A percentile compares a stretch with the other conserved stretches of the same genome.
phyloP scores from a whole-genome alignment of 2,329 filamentous ascomycete species.

The Simplicillium sp. region DNA sequence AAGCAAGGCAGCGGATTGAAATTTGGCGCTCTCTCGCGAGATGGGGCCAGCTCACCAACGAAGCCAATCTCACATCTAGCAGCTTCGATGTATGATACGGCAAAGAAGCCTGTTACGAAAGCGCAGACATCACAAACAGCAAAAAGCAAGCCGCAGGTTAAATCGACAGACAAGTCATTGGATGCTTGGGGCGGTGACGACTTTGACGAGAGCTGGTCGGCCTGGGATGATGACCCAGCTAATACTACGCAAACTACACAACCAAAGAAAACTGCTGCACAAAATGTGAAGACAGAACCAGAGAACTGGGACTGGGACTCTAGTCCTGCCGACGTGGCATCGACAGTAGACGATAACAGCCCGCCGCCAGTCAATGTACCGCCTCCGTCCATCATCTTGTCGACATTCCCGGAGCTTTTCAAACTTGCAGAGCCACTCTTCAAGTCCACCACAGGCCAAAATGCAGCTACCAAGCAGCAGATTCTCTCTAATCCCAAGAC shows the following conservation, averaged over 20 bases:
- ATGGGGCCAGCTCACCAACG: too few species aligned
- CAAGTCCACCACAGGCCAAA: constrained; percentile 51
- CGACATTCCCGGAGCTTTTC: constrained; percentile 65
- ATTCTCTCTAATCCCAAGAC: constrained; percentile 55
- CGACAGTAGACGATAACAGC: constrained; percentile 19
- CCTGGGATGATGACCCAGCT: constrained; percentile 36
- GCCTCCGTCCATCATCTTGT: constrained; percentile 74
- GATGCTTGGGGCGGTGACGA: constrained; percentile 7
- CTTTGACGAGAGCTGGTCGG: constrained; percentile 38
- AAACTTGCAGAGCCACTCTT: constrained; percentile 57
- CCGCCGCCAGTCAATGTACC: constrained; percentile 77
- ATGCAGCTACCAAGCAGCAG: constrained; percentile 48
- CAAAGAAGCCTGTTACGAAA: background rate
- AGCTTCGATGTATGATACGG: too few species aligned
- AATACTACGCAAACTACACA: constrained; percentile 7
- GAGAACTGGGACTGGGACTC: constrained; percentile 42
- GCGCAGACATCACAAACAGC: constrained; percentile 1
- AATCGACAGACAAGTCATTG: constrained; percentile 4
- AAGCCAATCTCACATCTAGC: too few species aligned
- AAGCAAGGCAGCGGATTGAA: too few species aligned
- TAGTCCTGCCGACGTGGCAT: constrained; percentile 19
- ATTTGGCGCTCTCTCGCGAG: too few species aligned
- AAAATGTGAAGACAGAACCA: constrained; percentile 1
- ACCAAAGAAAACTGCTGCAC: constrained; percentile 7
- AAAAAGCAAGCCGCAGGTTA: constrained; percentile 4